These are phyloP conservation scores for Coniella lustricola DNA, from an alignment of 2,329 filamentous ascomycete species.

Conservation along the genomic window DNA sequence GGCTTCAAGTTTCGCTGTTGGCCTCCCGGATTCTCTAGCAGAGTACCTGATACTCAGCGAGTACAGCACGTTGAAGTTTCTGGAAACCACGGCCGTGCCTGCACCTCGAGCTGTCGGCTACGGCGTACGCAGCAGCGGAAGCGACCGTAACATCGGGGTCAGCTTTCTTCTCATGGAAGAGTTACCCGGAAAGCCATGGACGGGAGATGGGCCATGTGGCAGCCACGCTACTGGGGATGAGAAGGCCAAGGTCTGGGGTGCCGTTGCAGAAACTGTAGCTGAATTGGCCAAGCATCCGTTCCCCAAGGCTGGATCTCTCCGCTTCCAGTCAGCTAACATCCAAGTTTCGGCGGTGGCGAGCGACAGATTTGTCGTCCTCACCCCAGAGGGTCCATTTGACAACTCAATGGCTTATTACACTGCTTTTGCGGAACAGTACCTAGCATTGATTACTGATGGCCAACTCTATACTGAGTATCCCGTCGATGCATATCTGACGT, in stretches of 20 bases:
- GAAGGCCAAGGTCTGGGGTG: slow-evolving; percentile 19
- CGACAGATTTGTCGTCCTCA: slow-evolving; percentile 19
- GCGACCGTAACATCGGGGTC: slow-evolving; percentile 20
- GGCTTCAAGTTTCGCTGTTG: slow-evolving; percentile 14
- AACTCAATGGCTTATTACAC: too few species aligned
- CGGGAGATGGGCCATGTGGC: not conserved
- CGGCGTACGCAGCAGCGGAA: slow-evolving; percentile 18
- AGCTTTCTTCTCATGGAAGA: slow-evolving; percentile 21
- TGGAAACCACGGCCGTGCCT: slow-evolving; percentile 22
- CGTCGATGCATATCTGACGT: too few species aligned
- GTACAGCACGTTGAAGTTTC: slow-evolving; percentile 26
- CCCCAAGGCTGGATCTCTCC: slow-evolving; percentile 20
- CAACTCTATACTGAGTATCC: too few species aligned
- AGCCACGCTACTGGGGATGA: not conserved
- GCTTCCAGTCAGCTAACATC: not conserved
- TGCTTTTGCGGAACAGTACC: too few species aligned
- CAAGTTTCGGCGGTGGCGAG: slow-evolving; percentile 15
- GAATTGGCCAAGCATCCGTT: slow-evolving; percentile 22
- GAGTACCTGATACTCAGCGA: slow-evolving; percentile 25
- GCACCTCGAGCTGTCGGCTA: slow-evolving; percentile 21
- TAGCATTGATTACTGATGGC: slow-evolving; percentile 25
- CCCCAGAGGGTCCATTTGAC: slow-evolving; percentile 19
- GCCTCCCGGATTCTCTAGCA: not conserved
- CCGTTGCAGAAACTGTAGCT: slow-evolving; percentile 20
- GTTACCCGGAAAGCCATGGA: slow-evolving; percentile 19